Conservation (phyloP, 2,329 filamentous ascomycete species). For the Arthrobotrys sphaeroides region DNA sequence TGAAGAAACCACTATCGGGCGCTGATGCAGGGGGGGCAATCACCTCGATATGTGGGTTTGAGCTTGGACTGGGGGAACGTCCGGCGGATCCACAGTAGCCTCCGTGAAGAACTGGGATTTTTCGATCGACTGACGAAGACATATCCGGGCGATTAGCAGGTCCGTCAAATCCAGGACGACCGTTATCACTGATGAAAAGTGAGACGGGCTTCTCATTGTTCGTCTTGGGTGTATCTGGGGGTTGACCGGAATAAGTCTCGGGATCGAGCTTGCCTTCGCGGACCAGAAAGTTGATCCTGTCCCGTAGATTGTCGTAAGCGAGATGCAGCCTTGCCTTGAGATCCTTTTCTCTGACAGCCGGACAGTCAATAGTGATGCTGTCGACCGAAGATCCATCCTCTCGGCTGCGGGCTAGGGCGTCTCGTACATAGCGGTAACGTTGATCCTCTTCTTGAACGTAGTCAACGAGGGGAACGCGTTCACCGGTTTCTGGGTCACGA, state of each 20-base stretch:
- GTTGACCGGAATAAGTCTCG: background rate
- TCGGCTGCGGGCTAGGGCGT: background rate
- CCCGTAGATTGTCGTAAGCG: constrained; percentile 18
- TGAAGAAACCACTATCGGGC: background rate
- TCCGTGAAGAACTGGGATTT: background rate
- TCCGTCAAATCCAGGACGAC: background rate
- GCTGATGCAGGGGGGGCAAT: background rate
- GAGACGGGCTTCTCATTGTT: background rate
- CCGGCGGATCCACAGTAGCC: background rate
- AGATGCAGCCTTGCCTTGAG: background rate
- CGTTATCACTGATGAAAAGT: background rate
- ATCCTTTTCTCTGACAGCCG: background rate
- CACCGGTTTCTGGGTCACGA: background rate
- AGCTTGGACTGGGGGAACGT: background rate
- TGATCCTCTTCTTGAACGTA: constrained; percentile 19
- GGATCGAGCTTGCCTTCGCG: background rate
- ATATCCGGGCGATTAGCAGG: background rate
- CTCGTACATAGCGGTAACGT: constrained; percentile 12
- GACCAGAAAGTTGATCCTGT: background rate
- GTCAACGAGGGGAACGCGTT: background rate
- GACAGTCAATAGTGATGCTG: constrained; percentile 1
- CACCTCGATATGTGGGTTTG: background rate
- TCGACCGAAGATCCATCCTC: background rate
- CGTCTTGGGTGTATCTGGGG: background rate
- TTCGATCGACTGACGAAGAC: background rate